Evolutionary conservation across 768 basidiomycete species (phyloP), one percentile per base, ranked within the genome.

Genomic region (Hortiboletus flavorubellus): DNA sequence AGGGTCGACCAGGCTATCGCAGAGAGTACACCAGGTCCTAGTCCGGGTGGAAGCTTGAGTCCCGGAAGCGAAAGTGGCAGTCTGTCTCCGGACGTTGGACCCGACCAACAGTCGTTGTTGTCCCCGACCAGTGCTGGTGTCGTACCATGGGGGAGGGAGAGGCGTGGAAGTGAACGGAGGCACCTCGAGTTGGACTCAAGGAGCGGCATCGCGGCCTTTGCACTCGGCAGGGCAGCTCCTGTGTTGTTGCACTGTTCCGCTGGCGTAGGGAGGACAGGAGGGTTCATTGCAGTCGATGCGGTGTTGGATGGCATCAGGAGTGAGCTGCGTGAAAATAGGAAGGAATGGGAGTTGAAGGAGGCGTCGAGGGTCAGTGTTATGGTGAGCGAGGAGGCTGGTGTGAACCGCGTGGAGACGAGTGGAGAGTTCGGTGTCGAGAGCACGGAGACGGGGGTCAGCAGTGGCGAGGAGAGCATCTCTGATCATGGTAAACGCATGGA

Each of bases 181-280:
- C 65, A 72, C 38, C 66, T 69, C 21, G 77, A 77, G 4, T 57
- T 88, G 40, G 85, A 89, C 52, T 63, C 73, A 16, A 72, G 72
- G 54, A 82, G 78, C 0, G 88, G 87, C 0, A 73, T 89, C 48
- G 78, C 80, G 16, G 68, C 75, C 51, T 80, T 80, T 57, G 80
- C 81, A 7, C 59, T 79, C 47, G 79, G 78, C 7, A 68, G 55
- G 42, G 52, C 59, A 14, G 72, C 80, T 21, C 90, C 91, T 1
- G 80, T 93, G 30, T 67, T 95, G 45, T 70, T 95, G 59, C 93
- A 95, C 68, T 95, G 95, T 67, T 94, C 92, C 31, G 96, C 96
- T 0, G 96, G 96, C 18, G 93, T 97, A 7, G 96, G 96, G 0
- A 81, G 96, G 40, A 98, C 96, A 0, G 96, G 96, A 21, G 91